Base-by-base conservation (phyloP, 257 asterid genomes). In the Perilla frutescens region DNA sequence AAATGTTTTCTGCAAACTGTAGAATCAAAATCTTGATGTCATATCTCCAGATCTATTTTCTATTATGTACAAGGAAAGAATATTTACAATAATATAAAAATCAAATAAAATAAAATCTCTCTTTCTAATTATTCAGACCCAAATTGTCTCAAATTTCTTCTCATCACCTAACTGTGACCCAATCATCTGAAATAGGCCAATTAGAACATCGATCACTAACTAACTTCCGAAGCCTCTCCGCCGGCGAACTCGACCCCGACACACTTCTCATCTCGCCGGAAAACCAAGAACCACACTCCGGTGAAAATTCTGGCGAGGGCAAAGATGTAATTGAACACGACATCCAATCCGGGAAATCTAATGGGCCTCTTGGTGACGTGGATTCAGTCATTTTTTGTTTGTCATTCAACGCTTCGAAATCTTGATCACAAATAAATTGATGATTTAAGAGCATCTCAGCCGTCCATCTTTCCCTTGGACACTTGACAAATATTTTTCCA, bases 151-250 rank as follows among this genome's bases (percentile, higher is more conserved):
- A 73, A 43, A 36, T 41, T 66, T 66, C 5, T 7, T 34, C 44
- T 48, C 72, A 57, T 84, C 87, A 86, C 82, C 97, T 87, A n/a
- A 87, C 48, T 39, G 79, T 81, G 84, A 88, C 63, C 97, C 97
- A 91, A 29, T 76, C 91, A 14, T 77, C 89, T 6, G 83, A 66
- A 60, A 36, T 79, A 58, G 87, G 77, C 90, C 93, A 87, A 72
- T 81, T 65, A 32, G 80, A 82, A 6, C 53, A 61, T 56, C 68
- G 82, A 26, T 77, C 77, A 9, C 73, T 15, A 0, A 78, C 58
- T 1, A 90, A 58, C 50, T n/a, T 68, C 64, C 40, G 76, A 77
- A 91, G 71, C 87, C 92, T 70, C 54, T 73, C 82, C 44, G 78
- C 85, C 73, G 89, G 75, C 9, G 67, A 66, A n/a, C 26, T 20